Evolutionary conservation across 169 alveolate species (phyloP), one percentile per base, ranked within the genome.

Genomic region (Fabrea salina): DNA sequence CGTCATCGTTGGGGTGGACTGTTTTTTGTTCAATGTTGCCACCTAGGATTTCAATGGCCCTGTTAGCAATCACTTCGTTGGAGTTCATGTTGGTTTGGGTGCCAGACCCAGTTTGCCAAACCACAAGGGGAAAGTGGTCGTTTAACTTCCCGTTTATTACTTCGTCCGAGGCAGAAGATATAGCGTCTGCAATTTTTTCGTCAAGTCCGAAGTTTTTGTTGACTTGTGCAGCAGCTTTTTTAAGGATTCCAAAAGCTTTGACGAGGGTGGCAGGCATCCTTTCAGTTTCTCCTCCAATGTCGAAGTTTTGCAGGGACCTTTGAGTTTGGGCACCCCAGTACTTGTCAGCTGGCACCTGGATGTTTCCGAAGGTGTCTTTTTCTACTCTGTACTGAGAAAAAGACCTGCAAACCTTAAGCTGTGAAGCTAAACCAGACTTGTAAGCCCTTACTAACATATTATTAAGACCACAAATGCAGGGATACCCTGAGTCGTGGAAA

Each of bases 81-180:
- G 90, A 90, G 81, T 93, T 92, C 98, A 95, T 95, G 80, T 95
- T 95, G 32, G 96, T 79, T 76, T 95, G 91, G 19, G 98, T 95
- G 0, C 98, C 98, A 70, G 97, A 92, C 4, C 98, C 98, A 25
- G 97, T 95, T 85, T 95, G 95, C 91, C 94, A 93, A 53, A 95
- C 91, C 49, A 94, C 98, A 6, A 94, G 87, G 25, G 97, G 96
- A 84, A 95, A 95, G 57, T 95, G 94, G 22, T 90, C 97, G 58
- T 75, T 68, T 16, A 71, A 75, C 84, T 93, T 90, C 40, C 98
- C 96, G 68, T 79, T 43, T 30, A 74, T 80, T 37, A 95, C 92
- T 79, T 95, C 97, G 82, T 93, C 97, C 50, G 96, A 84, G 19
- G 97, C 98, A 75, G 89, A 74, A 7, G 79, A 76, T 58, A 95